Percentiles rank a stretch among this genome's conserved stretches.
phyloP scores from a whole-genome alignment of 306 rosid genomes.

The Medicago arabica region DNA sequence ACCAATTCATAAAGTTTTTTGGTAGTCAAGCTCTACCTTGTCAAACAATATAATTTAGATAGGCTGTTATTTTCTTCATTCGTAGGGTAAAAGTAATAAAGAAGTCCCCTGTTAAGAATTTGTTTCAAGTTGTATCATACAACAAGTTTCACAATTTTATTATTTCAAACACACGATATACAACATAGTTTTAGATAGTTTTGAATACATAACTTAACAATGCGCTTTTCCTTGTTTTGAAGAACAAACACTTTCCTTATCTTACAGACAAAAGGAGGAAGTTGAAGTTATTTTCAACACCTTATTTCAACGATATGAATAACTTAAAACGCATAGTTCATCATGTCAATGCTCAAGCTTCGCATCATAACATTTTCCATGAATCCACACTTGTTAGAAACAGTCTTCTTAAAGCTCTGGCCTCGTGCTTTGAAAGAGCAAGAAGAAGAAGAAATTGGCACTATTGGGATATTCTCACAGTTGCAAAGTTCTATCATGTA shows the following conservation, averaged over 20 bases:
- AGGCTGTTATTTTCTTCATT: not conserved
- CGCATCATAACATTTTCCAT: constrained; percentile 90
- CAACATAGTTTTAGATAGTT: not conserved
- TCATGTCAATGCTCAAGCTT: constrained; percentile 81
- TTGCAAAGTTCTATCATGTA: constrained; percentile 83
- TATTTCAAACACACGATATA: not conserved
- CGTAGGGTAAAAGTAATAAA: not conserved
- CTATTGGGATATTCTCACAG: constrained; percentile 77
- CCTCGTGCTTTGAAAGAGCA: constrained; percentile 63
- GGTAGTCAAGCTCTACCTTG: not conserved
- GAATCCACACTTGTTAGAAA: constrained; percentile 63
- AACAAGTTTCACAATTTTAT: constrained; percentile 4
- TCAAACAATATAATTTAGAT: not conserved
- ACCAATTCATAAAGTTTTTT: not conserved
- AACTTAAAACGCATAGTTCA: constrained; percentile 72
- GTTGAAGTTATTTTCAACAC: not conserved
- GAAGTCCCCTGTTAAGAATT: not conserved
- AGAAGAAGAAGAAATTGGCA: constrained; percentile 70
- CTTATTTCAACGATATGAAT: not conserved
- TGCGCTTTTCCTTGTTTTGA: not conserved
- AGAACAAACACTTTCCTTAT: not conserved
- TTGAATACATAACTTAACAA: not conserved
- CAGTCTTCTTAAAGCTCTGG: constrained; percentile 59
- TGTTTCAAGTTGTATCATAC: not conserved
- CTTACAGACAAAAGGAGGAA: not conserved